Conservation (phyloP, 352 stramenopile genomes). For the Globisporangium okanoganense region DNA sequence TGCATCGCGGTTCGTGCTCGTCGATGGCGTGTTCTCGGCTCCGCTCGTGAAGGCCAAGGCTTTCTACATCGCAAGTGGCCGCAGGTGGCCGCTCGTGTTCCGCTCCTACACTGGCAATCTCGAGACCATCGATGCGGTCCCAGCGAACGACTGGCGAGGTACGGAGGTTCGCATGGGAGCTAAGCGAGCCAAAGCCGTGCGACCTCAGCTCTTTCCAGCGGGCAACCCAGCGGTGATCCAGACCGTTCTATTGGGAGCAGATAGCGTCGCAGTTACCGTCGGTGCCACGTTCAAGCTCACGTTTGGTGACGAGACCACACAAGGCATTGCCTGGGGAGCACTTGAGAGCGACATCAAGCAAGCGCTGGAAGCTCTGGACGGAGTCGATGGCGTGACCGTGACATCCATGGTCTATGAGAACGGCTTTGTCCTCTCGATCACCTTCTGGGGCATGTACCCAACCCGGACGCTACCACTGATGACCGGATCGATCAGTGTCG, state of each 20-base stretch:
- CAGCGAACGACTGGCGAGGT: constrained; percentile 55
- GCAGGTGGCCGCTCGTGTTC: constrained; percentile 64
- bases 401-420: constrained; percentile 30
- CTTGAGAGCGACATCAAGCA: constrained; percentile 28
- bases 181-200: constrained; percentile 28
- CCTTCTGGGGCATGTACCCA: constrained; percentile 83
- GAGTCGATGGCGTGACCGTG: constrained; percentile 53
- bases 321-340: constrained; percentile 36
- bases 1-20: constrained; percentile 30
- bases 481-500: constrained; percentile 17
- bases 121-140: constrained; percentile 52
- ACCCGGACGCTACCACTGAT: constrained; percentile 49
- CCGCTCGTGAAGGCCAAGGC: constrained; percentile 31
- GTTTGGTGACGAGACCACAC: constrained; percentile 44
- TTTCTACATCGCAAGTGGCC: constrained; percentile 40
- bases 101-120: constrained; percentile 57
- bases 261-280: constrained; percentile 18
- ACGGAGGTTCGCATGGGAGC: constrained; percentile 48
- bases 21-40: constrained; percentile 44
- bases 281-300: constrained; percentile 41
- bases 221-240: constrained; percentile 54
- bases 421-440: constrained; percentile 78
- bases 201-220: constrained; percentile 36
- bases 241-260: constrained; percentile 52
- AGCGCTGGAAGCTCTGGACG: constrained; percentile 37